These are phyloP conservation scores for Talaromyces thailandensis DNA, from an alignment of 495 filamentous ascomycete species.

Conservation along the genomic window DNA sequence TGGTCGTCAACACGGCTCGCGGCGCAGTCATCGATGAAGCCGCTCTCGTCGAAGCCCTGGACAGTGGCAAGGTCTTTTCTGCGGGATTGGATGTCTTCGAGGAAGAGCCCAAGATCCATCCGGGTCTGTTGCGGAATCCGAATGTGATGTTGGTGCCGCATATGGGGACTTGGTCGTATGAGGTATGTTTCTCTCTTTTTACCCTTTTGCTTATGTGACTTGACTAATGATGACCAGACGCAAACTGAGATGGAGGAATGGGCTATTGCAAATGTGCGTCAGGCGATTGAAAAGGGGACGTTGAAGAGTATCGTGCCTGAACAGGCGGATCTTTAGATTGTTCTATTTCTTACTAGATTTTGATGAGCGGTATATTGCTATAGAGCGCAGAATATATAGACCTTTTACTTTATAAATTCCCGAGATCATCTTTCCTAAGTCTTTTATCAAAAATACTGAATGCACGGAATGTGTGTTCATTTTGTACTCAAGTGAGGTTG, in stretches of 20 bases:
- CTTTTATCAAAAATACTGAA: not conserved
- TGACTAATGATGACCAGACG: slow-evolving; percentile 30
- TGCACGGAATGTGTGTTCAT: not conserved
- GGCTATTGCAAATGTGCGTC: slow-evolving; percentile 51
- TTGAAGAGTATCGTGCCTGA: slow-evolving; percentile 51
- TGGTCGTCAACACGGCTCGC: slow-evolving; percentile 65
- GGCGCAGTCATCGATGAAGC: slow-evolving; percentile 63
- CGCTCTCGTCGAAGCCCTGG: slow-evolving; percentile 56
- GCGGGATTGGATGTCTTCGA: slow-evolving; percentile 65
- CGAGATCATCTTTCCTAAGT: not conserved
- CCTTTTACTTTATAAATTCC: not conserved
- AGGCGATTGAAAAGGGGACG: slow-evolving; percentile 44
- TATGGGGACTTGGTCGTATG: slow-evolving; percentile 59
- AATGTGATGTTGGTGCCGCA: slow-evolving; percentile 58
- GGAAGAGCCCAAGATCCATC: slow-evolving; percentile 57
- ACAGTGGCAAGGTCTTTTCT: slow-evolving; percentile 49
- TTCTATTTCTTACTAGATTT: not conserved
- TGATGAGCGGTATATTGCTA: not conserved
- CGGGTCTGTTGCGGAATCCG: slow-evolving; percentile 48
- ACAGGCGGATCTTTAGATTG: slow-evolving; percentile 37
- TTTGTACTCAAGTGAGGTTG: not conserved
- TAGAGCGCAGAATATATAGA: not conserved
- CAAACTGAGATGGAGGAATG: slow-evolving; percentile 57
- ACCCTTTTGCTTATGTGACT: not conserved
- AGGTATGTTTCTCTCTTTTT: slow-evolving; percentile 27